These are phyloP conservation scores for Dunaliella salina DNA, from an alignment of 163 green algal genomes.

Conservation along the genomic window DNA sequence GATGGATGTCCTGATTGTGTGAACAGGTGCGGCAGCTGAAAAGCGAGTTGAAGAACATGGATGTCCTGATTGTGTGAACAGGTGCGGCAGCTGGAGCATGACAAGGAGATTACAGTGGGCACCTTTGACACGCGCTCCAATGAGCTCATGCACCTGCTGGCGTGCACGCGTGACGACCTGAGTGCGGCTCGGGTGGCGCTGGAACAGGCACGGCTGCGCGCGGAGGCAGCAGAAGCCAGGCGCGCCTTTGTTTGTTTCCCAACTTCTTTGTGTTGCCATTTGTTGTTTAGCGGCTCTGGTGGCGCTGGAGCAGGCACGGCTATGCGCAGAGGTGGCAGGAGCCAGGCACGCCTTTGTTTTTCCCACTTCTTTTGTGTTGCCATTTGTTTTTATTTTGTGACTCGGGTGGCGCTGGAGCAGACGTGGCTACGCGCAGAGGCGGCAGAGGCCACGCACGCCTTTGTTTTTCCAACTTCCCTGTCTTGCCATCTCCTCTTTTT, in stretches of 20 bases:
- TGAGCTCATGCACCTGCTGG: conserved; percentile 27
- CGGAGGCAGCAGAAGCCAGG: conserved; percentile 26
- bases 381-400: no score
- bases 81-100: conserved; percentile 46
- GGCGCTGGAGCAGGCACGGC: conserved; percentile 13
- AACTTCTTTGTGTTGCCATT: no score
- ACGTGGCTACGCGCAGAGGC: conserved; percentile 11
- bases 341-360: no score
- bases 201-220: conserved; percentile 14
- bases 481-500: no score
- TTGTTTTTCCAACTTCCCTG: no score
- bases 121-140: conserved; percentile 30
- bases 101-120: conserved; percentile 41
- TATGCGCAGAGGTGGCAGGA: conserved; percentile 24
- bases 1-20: no score
- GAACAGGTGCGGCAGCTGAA: no score
- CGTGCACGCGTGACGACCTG: conserved; percentile 21
- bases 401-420: no score
- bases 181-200: conserved; percentile 8
- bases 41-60: no score
- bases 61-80: conserved; percentile 3
- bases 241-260: no score
- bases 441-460: conserved; percentile 19
- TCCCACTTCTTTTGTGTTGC: no score
- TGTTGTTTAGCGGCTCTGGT: no score